Evolutionary conservation across 148 eudicot genomes (phyloP), one percentile per base, ranked within the genome.

Genomic region (Rheum nobile): DNA sequence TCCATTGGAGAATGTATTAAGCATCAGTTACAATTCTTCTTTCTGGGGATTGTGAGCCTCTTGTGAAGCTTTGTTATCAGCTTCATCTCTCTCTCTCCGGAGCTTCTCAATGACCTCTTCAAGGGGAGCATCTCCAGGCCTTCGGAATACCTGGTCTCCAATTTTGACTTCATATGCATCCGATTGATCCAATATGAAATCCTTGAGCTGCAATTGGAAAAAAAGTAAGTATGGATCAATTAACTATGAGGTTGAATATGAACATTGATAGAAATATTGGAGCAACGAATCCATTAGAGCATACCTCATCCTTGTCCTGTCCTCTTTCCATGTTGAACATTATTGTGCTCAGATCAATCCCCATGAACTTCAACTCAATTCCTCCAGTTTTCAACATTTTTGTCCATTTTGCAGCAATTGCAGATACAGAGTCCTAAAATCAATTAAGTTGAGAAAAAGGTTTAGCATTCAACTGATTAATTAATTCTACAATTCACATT

Each of bases 81-180:
- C 76, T 70, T 77, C 31, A 32, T 32, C 75, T 63, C 54, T 80
- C 75, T 83, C 85, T 16, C 74, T 42, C n/a, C 76, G 77, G 22
- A 88, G 87, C 82, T 70, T 86, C 75, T 84, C 85, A 41, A 95
- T 46, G 48, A 92, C 83, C 74, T 84, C 89, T 8, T 95, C 99
- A 11, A 89, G 61, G n/a, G 97, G 87, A 80, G 95, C 92, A 82
- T 95, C 97, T 76, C 96, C 97, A 0, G 93, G 88, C 79, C 99
- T 88, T 73, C 96, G 83, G 61, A 76, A 90, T 48, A 82, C 80
- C 76, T 82, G 84, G 46, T 95, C 89, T 22, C 96, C 96, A 54
- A 95, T 87, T 79, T 95, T 95, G 29, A 95, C 80, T 83, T 95
- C 99, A 54, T 95, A 95, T 37, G 99, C 90, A 48, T 95, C 99